Base-by-base conservation (phyloP, 805 yeast species). In the Hyphopichia homilentoma region DNA sequence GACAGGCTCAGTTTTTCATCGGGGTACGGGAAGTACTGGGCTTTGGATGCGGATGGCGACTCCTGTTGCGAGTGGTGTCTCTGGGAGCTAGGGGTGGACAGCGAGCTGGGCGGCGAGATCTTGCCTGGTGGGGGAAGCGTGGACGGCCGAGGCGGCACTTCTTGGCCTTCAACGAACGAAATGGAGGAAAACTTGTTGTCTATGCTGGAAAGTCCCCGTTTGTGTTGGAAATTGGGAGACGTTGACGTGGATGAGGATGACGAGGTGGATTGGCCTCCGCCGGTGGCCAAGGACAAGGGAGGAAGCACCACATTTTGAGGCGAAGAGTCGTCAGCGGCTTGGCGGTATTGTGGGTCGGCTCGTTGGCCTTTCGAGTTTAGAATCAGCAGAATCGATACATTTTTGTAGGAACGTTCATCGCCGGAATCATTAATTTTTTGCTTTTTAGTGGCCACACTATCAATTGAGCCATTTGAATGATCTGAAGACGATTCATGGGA, bases 381-480 rank as follows among this genome's bases (percentile, higher is more conserved):
- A 16, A 43, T 41, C 44, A 41, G 45, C 14, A 36, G 38, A 8
- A 43, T 41, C 9, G 48, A 36, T 14, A 43, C 43, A 37, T 34
- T 35, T 34, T 39, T 45, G 23, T 30, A 35, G 26, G 21, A 32
- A 16, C 27, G 25, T 13, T 20, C 35, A 23, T 32, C 34, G 11
- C 27, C 29, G 6, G 12, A 11, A 16, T 4, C 17, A 26, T 26
- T 20, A 26, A 12, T 14, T 9, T 26, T 26, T 9, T 26, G 29
- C 17, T 16, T 26, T 16, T 26, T 26, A 12, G 17, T 26, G 4
- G 19, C 11, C 17, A 3, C n/a, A n/a, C n/a, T n/a, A n/a, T n/a
- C n/a, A 14, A 20, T 12, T 4, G 29, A 26, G 18, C 17, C 16
- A 13, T 26, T 16, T 12, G 9, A n/a, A 20, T 7, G 11, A 20